Evolutionary conservation across 768 basidiomycete species (phyloP), one percentile per base, ranked within the genome.

Genomic region (Tricholoma furcatifolium): DNA sequence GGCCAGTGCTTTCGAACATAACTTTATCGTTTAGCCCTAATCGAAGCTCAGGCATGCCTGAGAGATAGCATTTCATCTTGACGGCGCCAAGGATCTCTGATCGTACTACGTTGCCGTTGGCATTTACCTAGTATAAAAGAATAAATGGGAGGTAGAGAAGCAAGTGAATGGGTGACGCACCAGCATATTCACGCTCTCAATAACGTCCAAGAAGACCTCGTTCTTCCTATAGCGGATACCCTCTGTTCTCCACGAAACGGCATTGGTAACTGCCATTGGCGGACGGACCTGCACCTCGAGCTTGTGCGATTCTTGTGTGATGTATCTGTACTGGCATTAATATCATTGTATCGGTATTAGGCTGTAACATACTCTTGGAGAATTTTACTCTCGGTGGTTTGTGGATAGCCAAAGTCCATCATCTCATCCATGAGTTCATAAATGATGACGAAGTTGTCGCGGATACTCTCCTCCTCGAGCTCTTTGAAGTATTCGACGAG

Each of bases 391-490:
- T 99, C 97, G 14, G 97, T 98, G 38, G 96, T 99, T 70, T 98
- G 97, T 0, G 97, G 96, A 67, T 88, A 98, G 7, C 97, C 97
- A 71, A 97, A 99, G 75, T 99, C 97, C 94, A 98, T 98, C 93
- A 98, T 98, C 77, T 99, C 97, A 64, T 98, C 96, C 76, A 99
- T 81, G 49, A 98, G 83, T 67, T 98, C 96, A 70, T 97, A 99
- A 46, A 99, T 97, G 66, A 99, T 97, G 36, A 99, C 97, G 66
- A 99, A 99, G 66, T 99, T 99, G 71, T 99, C 97, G 7, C 97
- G 81, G 66, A 99, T 98, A 43, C 93, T 95, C 75, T 99, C 97
- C 65, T 98, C 97, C 67, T 99, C 97, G 35, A 98, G 85, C 67
- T 98, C 97, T 69, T 98, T 99, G 80, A 99, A 99, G 78, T 99